A percentile compares a stretch with the other conserved stretches of the same genome.
These are phyloP conservation scores for Aspergillus incahuasiensis DNA, from an alignment of 495 filamentous ascomycete genomes.

Conservation along the genomic window DNA sequence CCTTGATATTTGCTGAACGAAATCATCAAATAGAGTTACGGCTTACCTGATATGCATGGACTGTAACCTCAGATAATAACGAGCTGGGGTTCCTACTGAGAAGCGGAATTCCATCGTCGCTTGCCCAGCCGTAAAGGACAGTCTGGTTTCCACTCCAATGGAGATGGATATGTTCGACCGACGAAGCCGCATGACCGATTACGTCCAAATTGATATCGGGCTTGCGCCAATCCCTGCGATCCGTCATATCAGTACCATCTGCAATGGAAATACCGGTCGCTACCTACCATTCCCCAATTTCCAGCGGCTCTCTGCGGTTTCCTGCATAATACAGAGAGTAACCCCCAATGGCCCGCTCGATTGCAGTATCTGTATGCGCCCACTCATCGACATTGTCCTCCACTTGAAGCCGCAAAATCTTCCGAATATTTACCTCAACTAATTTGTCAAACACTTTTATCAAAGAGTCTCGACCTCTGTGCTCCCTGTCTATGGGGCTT, in stretches of 20 bases:
- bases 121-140: constrained; percentile 1
- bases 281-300: background rate
- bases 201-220: constrained; percentile 1
- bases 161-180: background rate
- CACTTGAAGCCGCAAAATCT: background rate
- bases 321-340: background rate
- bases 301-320: background rate
- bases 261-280: background rate
- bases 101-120: background rate
- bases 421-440: background rate
- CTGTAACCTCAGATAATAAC: background rate
- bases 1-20: background rate
- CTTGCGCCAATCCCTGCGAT: background rate
- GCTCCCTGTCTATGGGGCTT: background rate
- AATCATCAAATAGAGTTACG: background rate
- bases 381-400: constrained; percentile 2
- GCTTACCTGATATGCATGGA: constrained; percentile 2
- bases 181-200: background rate
- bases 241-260: background rate
- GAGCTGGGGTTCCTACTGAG: background rate
- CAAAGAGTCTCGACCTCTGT: background rate
- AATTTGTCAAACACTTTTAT: constrained; percentile 1
- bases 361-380: background rate
- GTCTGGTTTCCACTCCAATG: constrained; percentile 3
- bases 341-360: background rate